A percentile compares a stretch with the other conserved stretches of the same genome.
Conservation (phyloP, 306 rosid genomes). For the peach (Prunus persica) region Prunus_persica_NCBIv2 NC_034011.1:25285001-25285500, state of each 20-base stretch:
- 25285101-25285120: slow-evolving; percentile 95
- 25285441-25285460: slow-evolving; percentile 93
- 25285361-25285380: background rate
- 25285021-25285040: slow-evolving; percentile 51
- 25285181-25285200: slow-evolving; percentile 8
- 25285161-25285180: slow-evolving; percentile 18
- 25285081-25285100: slow-evolving; percentile 89
- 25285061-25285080: slow-evolving; percentile 78
- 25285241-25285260: slow-evolving; percentile 65
- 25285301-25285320: slow-evolving; percentile 86
- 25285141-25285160: slow-evolving; percentile 21
- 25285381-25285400: background rate
- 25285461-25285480: slow-evolving; percentile 45
- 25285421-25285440: slow-evolving; percentile 95
- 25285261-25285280: slow-evolving; percentile 83
- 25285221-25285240: slow-evolving; percentile 92
- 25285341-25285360: background rate
- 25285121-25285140: slow-evolving; percentile 47
- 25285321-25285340: slow-evolving; percentile 31
- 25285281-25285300: slow-evolving; percentile 93
- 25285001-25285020: slow-evolving; percentile 2
- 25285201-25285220: slow-evolving; percentile 95
- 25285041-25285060: slow-evolving; percentile 54
- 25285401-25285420: slow-evolving; percentile 65
- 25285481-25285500: slow-evolving; percentile 11